Evolutionary conservation across 257 asterid genomes (phyloP), one percentile per base, ranked within the genome.

Genomic region (Solanum appendiculatum): DNA sequence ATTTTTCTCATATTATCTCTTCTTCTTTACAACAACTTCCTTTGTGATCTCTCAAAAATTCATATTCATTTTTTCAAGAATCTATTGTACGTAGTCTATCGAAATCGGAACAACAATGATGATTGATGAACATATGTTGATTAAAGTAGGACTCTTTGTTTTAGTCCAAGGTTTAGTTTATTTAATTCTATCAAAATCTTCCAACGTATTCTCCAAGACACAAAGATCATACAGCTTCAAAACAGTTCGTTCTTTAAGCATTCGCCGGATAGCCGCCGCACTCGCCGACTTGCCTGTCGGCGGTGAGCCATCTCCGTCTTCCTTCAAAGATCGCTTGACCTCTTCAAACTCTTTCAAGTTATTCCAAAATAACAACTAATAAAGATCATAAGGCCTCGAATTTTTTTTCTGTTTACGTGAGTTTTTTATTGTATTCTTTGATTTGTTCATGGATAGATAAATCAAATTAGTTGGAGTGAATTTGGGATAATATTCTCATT

Each of bases 261-360:
- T 95, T 88, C 95, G 97, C 68, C 93, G 98, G 44, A 91, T 96
- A 91, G 91, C 94, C 42, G 94, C 98, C 48, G 88, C 90, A 1
- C 90, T 95, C 6, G 90, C 92, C 0, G 98, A 94, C 83, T 37
- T 94, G 36, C 97, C 97, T 12, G 94, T 93, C 14, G 92, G 90
- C 33, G 91, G 93, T 33, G 95, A 93, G 23, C 64, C 90, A 8
- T 91, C 94, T 31, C 92, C 94, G 5, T 33, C 95, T 1, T 10
- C 94, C 34, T 40, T 39, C 36, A 68, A 70, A 11, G 34, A 58
- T 51, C 60, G 18, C 69, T 83, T 83, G 58, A 83, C 4, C 4
- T 23, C 58, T 56, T 83, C 77, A 2, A 83, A 83, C 7, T 83
- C 86, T 36, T 83, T 83, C 33, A 83, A 64, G 37, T 77, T 77